Percentiles rank a stretch among this genome's conserved stretches.
These are phyloP conservation scores for Leersia perrieri DNA, from an alignment of 176 grass and related monocot genomes.

Conservation along the genomic window DNA sequence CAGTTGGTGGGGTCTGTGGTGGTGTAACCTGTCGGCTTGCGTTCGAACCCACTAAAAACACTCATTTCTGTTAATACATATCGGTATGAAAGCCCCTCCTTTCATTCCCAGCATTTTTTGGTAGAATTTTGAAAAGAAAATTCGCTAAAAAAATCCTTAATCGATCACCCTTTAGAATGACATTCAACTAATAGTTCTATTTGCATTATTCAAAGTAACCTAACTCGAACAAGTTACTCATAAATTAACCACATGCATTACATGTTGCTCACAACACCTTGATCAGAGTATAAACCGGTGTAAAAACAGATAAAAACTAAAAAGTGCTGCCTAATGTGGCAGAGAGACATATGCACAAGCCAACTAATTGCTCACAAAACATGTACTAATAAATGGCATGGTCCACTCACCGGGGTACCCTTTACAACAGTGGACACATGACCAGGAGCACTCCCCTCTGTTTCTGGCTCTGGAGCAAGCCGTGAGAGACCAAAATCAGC, in stretches of 20 bases:
- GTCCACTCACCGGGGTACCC: constrained; percentile 66
- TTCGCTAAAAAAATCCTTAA: not conserved
- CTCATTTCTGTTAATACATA: too few relatives aligned
- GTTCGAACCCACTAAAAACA: too few relatives aligned
- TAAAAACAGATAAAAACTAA: not conserved
- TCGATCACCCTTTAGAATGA: not conserved
- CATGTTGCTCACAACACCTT: not conserved
- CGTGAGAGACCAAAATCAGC: constrained; percentile 75
- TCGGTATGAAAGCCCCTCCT: too few relatives aligned
- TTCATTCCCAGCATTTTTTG: too few relatives aligned
- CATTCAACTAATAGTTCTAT: not conserved
- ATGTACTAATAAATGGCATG: not conserved
- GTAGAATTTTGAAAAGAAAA: not conserved
- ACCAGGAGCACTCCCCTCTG: constrained; percentile 49
- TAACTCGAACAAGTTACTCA: not conserved
- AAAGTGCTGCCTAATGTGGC: not conserved
- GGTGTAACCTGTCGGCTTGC: too few relatives aligned
- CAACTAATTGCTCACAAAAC: not conserved
- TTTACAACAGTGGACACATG: constrained; percentile 72
- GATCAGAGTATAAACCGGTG: not conserved
- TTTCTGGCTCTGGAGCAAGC: constrained; percentile 53
- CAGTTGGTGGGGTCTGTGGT: too few relatives aligned
- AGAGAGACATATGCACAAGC: not conserved
- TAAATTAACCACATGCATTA: not conserved
- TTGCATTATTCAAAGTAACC: not conserved